These are phyloP conservation scores for Linnemannia schmuckeri DNA, from an alignment of 192 early-diverging fungal genomes.

Conservation along the genomic window DNA sequence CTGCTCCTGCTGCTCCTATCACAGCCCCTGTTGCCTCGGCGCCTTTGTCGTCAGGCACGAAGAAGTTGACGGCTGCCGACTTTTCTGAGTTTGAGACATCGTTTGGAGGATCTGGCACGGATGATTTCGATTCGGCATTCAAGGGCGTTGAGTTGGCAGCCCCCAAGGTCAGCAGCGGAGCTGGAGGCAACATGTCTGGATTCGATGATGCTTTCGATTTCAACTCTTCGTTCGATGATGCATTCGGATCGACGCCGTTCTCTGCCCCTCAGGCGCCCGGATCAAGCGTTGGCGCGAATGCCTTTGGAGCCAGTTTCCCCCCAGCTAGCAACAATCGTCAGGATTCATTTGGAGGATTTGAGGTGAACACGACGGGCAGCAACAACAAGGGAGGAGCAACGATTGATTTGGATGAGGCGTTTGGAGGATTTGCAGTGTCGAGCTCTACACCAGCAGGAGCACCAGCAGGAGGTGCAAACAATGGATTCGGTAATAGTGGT, in stretches of 20 bases:
- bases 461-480: not conserved
- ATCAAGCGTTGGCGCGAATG: not conserved
- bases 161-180: slow-evolving; percentile 34
- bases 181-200: slow-evolving; percentile 12
- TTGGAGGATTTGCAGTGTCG: slow-evolving; percentile 38
- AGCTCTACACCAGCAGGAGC: not conserved
- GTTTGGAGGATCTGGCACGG: slow-evolving; percentile 20
- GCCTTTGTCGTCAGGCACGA: slow-evolving; percentile 15
- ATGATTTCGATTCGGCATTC: slow-evolving; percentile 52
- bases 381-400: not conserved
- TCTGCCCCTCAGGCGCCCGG: slow-evolving; percentile 1
- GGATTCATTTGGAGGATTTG: slow-evolving; percentile 21
- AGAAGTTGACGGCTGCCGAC: slow-evolving; percentile 49
- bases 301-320: slow-evolving; percentile 5
- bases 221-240: slow-evolving; percentile 40
- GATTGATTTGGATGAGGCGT: slow-evolving; percentile 45
- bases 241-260: slow-evolving; percentile 18
- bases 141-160: slow-evolving; percentile 46
- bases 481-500: slow-evolving; percentile 9
- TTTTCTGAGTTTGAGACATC: slow-evolving; percentile 49
- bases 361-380: not conserved
- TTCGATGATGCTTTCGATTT: slow-evolving; percentile 52
- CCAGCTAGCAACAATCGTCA: slow-evolving; percentile 7
- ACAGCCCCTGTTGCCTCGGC: slow-evolving; percentile 19
- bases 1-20: not conserved